phyloP scores from a whole-genome alignment of 2,329 filamentous ascomycete genomes.

The Stemphylium vesicarium region DNA sequence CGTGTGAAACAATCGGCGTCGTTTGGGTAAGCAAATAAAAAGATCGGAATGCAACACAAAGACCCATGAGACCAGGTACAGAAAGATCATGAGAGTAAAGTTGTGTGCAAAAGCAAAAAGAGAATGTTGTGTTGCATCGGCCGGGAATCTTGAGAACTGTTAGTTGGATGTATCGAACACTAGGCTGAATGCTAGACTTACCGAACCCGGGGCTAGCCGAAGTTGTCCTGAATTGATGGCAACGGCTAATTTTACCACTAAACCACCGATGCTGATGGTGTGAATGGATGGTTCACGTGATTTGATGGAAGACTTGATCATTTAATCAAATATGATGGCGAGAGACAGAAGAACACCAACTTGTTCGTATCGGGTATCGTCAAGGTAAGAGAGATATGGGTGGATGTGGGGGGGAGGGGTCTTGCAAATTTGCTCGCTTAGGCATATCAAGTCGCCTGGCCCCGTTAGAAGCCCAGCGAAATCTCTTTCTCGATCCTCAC shows the following conservation, averaged over 20 bases:
- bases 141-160: neutral
- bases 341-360: no score
- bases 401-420: neutral
- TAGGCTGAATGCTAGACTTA: neutral
- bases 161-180: neutral
- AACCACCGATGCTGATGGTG: conserved; percentile 15
- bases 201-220: conserved; percentile 12
- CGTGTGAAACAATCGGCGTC: no score
- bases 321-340: no score
- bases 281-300: neutral
- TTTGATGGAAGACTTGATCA: neutral
- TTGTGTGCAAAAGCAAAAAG: conserved; percentile 1
- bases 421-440: conserved; percentile 9
- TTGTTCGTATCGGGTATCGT: no score
- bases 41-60: no score
- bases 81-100: neutral
- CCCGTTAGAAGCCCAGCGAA: neutral
- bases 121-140: neutral
- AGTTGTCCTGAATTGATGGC: conserved; percentile 9
- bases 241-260: conserved; percentile 25
- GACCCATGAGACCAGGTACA: no score
- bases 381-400: no score
- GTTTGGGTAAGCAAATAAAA: no score
- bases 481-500: neutral
- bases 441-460: neutral